Conservation (phyloP, 2,329 filamentous ascomycete species). For the Aspergillus sclerotialis region DNA sequence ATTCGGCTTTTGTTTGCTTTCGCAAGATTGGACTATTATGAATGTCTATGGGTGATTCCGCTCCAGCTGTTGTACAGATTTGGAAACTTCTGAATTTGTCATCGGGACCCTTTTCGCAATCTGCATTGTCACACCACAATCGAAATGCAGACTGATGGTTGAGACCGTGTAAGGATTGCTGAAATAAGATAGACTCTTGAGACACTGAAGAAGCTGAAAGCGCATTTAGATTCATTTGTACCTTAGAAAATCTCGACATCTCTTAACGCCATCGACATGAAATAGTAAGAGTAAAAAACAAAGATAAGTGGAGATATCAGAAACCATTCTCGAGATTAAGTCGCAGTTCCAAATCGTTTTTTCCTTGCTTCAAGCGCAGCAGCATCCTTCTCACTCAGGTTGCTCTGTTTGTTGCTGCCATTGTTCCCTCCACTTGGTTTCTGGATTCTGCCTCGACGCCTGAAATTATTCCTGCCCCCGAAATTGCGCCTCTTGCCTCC, state of each 20-base stretch:
- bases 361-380: conserved; percentile 41
- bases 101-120: too few relatives aligned
- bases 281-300: conserved; percentile 9
- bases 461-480: conserved; percentile 25
- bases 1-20: too few relatives aligned
- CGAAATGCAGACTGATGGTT: too few relatives aligned
- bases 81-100: too few relatives aligned
- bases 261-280: background rate
- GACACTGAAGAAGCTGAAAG: too few relatives aligned
- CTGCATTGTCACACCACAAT: too few relatives aligned
- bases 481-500: conserved; percentile 37
- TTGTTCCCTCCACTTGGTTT: conserved; percentile 14
- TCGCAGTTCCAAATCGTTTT: conserved; percentile 37
- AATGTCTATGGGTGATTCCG: too few relatives aligned
- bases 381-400: conserved; percentile 35
- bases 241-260: background rate
- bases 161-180: too few relatives aligned
- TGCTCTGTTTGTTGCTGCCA: conserved; percentile 8
- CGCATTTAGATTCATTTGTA: too few relatives aligned
- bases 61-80: too few relatives aligned
- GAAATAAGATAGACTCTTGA: too few relatives aligned
- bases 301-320: conserved; percentile 3
- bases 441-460: conserved; percentile 16
- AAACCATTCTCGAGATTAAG: conserved; percentile 11
- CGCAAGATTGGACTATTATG: too few relatives aligned